Evolutionary conservation across 148 eudicot genomes (phyloP), one percentile per base, ranked within the genome.

Genomic region (Linanthus parryae): DNA sequence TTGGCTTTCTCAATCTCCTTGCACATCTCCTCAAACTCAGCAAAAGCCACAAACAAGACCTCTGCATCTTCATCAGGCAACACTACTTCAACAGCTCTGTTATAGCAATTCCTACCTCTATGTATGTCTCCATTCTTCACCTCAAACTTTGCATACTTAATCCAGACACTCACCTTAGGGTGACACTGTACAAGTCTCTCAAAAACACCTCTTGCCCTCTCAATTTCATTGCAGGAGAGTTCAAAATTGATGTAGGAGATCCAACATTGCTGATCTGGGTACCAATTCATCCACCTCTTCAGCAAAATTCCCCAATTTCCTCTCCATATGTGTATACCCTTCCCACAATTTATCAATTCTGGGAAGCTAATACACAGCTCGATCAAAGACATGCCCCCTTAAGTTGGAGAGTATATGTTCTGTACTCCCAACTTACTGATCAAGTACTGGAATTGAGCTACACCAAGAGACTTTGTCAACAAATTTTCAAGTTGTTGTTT

Each of bases 301-400:
- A 21, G 86, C 83, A 15, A 85, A 77, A 48, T 85, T 77, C 15
- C 79, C 81, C 9, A 85, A 60, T 55, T 79, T 72, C 59, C 82
- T 85, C 61, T 85, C 95, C 95, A 82, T 85, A 48, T 85, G 95
- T 27, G 82, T 82, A 56, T 85, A 85, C 46, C 79, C 82, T 41
- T 76, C 74, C 95, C 95, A 85, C 43, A 85, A 49, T 57, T 85
- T 85, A 63, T 85, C 89, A 12, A 82, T 74, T 28, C 86, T 64
- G 1, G 95, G 95, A 30, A 82, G 53, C 54, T 76, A 60, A 0
- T 78, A 43, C 0, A 80, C 79, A 0, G 95, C 89, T 5, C 83
- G 71, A 23, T 82, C 89, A 85, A 83, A 85, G 13, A 82, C 80
- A 58, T 76, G 79, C 8, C 89, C n/a, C n/a, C n/a, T n/a, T n/a